These are phyloP conservation scores for Paradendryphiella salina DNA, from an alignment of 2,329 filamentous ascomycete genomes.

Conservation along the genomic window DNA sequence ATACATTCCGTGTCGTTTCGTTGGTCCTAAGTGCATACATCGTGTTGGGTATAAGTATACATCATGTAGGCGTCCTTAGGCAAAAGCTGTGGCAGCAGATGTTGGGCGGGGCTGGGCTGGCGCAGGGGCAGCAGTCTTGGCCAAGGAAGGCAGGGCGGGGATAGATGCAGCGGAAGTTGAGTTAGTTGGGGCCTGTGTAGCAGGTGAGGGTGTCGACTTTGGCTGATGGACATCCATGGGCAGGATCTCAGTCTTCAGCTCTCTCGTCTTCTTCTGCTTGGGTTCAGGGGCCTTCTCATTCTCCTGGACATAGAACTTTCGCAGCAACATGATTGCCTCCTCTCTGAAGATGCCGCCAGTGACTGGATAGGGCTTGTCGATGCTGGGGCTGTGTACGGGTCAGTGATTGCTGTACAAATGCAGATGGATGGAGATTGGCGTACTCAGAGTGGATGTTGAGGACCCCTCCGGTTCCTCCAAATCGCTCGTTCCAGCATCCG, in stretches of 20 bases:
- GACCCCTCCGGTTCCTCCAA: constrained; percentile 93
- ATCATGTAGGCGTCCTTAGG: constrained; percentile 1
- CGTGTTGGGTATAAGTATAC: constrained; percentile 5
- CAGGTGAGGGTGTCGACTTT: constrained; percentile 34
- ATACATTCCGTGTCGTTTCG: constrained; percentile 3
- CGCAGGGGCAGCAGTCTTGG: constrained; percentile 1
- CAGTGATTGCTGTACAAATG: constrained; percentile 4
- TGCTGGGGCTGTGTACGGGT: constrained; percentile 57
- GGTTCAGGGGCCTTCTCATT: constrained; percentile 79
- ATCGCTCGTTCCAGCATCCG: constrained; percentile 93
- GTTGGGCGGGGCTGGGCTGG: constrained; percentile 2
- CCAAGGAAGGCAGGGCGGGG: constrained; percentile 10
- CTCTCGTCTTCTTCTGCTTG: constrained; percentile 65
- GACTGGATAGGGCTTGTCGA: constrained; percentile 79
- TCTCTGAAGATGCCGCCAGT: constrained; percentile 87
- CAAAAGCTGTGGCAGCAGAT: constrained; percentile 7
- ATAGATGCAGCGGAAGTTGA: constrained; percentile 6
- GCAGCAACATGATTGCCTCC: constrained; percentile 87
- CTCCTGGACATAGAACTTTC: constrained; percentile 96
- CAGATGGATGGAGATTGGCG: constrained; percentile 26
- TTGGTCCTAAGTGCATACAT: not conserved
- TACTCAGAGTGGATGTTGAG: constrained; percentile 78
- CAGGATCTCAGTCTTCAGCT: constrained; percentile 63
- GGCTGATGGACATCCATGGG: constrained; percentile 50
- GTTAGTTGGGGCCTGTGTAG: constrained; percentile 9